Evolutionary conservation across 257 asterid species (phyloP).

Genomic region (Cruciata laevipes): DNA sequence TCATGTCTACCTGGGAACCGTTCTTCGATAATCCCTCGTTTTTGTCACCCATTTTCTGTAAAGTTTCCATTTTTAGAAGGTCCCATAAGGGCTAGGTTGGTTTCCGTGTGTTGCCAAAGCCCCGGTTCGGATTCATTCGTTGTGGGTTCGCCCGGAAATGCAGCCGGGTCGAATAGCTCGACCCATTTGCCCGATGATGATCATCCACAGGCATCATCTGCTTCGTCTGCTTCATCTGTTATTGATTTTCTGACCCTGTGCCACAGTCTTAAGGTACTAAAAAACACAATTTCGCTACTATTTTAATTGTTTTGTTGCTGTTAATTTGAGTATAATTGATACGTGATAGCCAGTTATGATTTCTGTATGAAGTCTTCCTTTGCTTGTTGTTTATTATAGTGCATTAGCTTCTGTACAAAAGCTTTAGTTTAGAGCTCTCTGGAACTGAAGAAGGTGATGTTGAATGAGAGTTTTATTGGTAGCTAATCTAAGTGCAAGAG

Average conservation of each 20-base stretch:
- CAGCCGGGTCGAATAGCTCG: slow-evolving; percentile 32
- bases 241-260: slow-evolving; percentile 92
- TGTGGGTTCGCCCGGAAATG: slow-evolving; percentile 37
- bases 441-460: background rate
- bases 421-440: background rate
- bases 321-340: background rate
- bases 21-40: slow-evolving; percentile 5
- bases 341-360: background rate
- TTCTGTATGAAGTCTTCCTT: background rate
- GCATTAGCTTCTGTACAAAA: background rate
- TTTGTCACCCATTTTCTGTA: slow-evolving; percentile 19
- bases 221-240: slow-evolving; percentile 47
- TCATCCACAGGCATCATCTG: slow-evolving; percentile 16
- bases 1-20: background rate
- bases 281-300: background rate
- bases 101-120: slow-evolving; percentile 41
- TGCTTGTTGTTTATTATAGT: background rate
- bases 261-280: slow-evolving; percentile 69
- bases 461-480: background rate
- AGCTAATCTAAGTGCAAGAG: background rate
- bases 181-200: slow-evolving; percentile 18
- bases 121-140: slow-evolving; percentile 51
- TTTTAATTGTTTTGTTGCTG: background rate
- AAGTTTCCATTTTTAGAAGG: slow-evolving; percentile 35
- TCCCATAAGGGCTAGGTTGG: slow-evolving; percentile 29